A percentile compares a stretch with the other conserved stretches of the same genome.
Conservation (phyloP, 768 basidiomycete species). For the Nidularia pulvinata region DNA sequence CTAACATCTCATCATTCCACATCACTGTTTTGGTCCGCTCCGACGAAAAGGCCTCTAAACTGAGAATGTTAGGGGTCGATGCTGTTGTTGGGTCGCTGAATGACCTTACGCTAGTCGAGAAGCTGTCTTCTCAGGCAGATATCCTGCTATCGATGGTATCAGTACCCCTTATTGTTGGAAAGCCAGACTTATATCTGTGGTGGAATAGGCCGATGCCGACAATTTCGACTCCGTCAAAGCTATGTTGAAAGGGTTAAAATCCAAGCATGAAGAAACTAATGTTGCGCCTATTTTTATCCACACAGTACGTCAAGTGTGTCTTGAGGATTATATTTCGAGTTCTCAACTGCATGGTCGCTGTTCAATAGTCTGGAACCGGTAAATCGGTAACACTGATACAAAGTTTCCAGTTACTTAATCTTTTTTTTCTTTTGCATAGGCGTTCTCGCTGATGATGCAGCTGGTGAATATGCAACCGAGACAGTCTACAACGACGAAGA, state of each 20-base stretch:
- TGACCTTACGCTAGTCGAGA: slow-evolving; percentile 38
- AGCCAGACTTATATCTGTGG: too few species aligned
- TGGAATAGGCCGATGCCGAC: slow-evolving; percentile 35
- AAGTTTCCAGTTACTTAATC: too few species aligned
- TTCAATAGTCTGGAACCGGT: slow-evolving; percentile 50
- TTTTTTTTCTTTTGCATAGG: too few species aligned
- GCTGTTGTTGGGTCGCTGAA: slow-evolving; percentile 42
- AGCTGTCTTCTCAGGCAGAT: slow-evolving; percentile 41
- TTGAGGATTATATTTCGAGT: neutral
- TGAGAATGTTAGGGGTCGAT: slow-evolving; percentile 31
- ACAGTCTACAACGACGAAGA: slow-evolving; percentile 50
- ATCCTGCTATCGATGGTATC: slow-evolving; percentile 5
- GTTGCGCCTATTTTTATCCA: slow-evolving; percentile 53
- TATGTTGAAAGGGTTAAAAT: slow-evolving; percentile 52
- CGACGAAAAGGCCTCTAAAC: slow-evolving; percentile 38
- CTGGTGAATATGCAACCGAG: slow-evolving; percentile 32
- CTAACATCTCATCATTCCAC: slow-evolving; percentile 24
- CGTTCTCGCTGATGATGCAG: slow-evolving; percentile 31
- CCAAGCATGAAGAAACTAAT: slow-evolving; percentile 36
- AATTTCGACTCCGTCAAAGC: slow-evolving; percentile 40
- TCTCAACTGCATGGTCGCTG: too few species aligned
- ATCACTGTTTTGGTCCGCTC: slow-evolving; percentile 47
- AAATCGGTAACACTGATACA: slow-evolving; percentile 1
- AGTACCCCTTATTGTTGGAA: too few species aligned
- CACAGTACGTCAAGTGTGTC: slow-evolving; percentile 41